Conservation (phyloP, 202 grass and related monocot species). For the Thinopyrum obtusiflorum region DNA sequence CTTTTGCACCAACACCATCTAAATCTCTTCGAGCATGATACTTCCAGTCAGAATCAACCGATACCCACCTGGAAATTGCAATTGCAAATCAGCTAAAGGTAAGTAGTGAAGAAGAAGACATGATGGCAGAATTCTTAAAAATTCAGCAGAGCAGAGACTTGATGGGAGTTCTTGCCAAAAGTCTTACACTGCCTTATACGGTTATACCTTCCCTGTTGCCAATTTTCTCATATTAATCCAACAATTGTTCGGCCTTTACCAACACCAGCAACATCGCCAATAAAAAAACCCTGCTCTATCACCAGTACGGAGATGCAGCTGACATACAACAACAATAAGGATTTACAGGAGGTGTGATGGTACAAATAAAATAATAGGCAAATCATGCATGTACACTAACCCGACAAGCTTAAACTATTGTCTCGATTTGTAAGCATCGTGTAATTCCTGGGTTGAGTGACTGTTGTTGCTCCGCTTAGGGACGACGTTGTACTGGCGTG, state of each 20-base stretch:
- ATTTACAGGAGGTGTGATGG: too few species aligned
- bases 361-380: slow-evolving; percentile 1
- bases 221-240: slow-evolving; percentile 69
- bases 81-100: too few species aligned
- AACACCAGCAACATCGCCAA: slow-evolving; percentile 46
- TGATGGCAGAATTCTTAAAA: too few species aligned
- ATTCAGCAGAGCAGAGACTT: neutral
- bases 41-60: too few species aligned
- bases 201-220: slow-evolving; percentile 42
- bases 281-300: slow-evolving; percentile 81
- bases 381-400: slow-evolving; percentile 54
- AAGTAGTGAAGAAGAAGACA: too few species aligned
- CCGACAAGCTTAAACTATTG: slow-evolving; percentile 95
- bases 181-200: slow-evolving; percentile 38
- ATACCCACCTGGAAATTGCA: too few species aligned
- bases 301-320: slow-evolving; percentile 73
- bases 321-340: slow-evolving; percentile 4
- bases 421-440: slow-evolving; percentile 89
- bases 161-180: slow-evolving; percentile 32
- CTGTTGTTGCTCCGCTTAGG: too few species aligned
- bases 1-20: too few species aligned
- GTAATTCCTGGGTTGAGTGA: too few species aligned
- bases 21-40: too few species aligned
- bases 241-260: slow-evolving; percentile 61
- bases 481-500: too few species aligned